Base-by-base conservation (phyloP, 331 rosid genomes). In the Quercus phellos region DNA sequence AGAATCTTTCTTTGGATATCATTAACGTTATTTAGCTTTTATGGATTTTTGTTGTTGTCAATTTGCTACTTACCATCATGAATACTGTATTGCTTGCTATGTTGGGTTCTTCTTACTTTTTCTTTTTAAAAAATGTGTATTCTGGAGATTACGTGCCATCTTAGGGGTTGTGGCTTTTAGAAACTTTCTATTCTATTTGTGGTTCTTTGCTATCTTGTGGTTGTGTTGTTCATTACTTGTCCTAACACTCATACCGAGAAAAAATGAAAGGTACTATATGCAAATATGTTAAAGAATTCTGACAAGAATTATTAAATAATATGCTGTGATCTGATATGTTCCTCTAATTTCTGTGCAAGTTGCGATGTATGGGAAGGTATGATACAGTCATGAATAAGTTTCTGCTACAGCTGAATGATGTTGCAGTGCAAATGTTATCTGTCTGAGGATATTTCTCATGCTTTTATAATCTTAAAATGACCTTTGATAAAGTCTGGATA, bases 371-470 rank as follows among this genome's bases (percentile, higher is more conserved):
- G 43, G 68, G 68, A 17, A 16, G 46, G 30, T 30, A 63, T 29
- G 22, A 17, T 29, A 30, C 1, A 34, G 12, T 66, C 50, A 34
- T 13, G 4, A 66, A 21, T 32, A 66, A 34, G 71, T 34, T 66
- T 66, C 71, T 66, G 6, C 51, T 34, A 6, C 51, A 17, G 51
- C 71, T 34, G 17, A 34, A 34, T 66, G 78, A 27, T 46, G 4
- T 67, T 66, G 51, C 19, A 29, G 32, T 32, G 19, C 46, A 8
- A 42, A 54, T 70, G 38, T 58, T 29, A 19, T 71, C 71, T 74
- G 67, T 55, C 51, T 72, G 56, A 56, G 51, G 32, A 60, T 51
- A 29, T 72, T 79, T 79, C 51, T 67, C 4, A n/a, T 69, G 17
- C 24, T 34, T 21, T 59, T 60, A 30, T 71, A 68, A 38, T 22